These are phyloP conservation scores for Taxillus chinensis DNA, from an alignment of 164 flowering plant species.

Conservation along the genomic window DNA sequence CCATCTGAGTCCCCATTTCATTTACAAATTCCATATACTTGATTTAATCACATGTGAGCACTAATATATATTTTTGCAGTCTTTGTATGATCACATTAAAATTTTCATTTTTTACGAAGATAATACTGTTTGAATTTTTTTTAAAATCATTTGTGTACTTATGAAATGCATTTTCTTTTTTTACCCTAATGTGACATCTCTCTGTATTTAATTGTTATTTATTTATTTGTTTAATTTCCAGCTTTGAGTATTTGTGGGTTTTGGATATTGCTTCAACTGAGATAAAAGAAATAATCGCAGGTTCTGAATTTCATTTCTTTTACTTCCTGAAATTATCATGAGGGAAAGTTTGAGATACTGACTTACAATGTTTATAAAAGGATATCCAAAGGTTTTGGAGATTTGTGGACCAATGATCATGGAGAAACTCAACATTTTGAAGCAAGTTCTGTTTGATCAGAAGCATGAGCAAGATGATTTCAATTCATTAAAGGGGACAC, in stretches of 20 bases:
- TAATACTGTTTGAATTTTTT: too few species aligned
- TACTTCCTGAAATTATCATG: not conserved
- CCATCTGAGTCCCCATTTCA: too few species aligned
- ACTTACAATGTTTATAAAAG: conserved; percentile 22
- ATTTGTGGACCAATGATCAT: conserved; percentile 40
- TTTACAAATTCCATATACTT: too few species aligned
- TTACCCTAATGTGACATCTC: too few species aligned
- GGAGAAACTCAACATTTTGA: conserved; percentile 43
- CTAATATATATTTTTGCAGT: too few species aligned
- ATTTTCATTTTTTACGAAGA: too few species aligned
- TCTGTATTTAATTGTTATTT: too few species aligned
- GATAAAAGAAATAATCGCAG: conserved; percentile 50
- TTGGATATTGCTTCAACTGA: conserved; percentile 48
- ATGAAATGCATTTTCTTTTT: too few species aligned
- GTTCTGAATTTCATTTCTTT: conserved; percentile 21
- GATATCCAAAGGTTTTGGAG: conserved; percentile 53
- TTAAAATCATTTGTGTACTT: too few species aligned
- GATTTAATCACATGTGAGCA: too few species aligned
- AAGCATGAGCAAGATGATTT: conserved; percentile 26
- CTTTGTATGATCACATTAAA: too few species aligned
- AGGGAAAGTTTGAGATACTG: conserved; percentile 2
- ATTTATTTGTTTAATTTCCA: conserved; percentile 20
- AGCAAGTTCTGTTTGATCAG: conserved; percentile 29
- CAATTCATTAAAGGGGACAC: conserved; percentile 23
- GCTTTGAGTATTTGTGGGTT: conserved; percentile 66